Evolutionary conservation across 1,139 yeast species (phyloP).

Genomic region (Yamadazyma spencermartinsiae): DNA sequence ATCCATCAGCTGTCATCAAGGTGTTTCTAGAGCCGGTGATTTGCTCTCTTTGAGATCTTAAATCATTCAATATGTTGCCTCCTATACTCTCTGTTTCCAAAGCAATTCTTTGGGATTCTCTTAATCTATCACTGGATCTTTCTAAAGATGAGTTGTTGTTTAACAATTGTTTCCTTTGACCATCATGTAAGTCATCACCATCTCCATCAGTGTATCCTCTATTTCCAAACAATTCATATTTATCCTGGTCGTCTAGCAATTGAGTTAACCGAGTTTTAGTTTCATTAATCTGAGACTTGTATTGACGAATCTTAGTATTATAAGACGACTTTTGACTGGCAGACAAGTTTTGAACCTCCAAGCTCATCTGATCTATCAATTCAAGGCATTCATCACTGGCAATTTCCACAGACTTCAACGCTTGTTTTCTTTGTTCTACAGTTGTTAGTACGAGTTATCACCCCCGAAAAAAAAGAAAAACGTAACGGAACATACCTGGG

Average conservation of each 20-base stretch:
- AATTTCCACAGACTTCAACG: conserved; percentile 61
- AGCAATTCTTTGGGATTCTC: conserved; percentile 88
- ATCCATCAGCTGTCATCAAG: conserved; percentile 84
- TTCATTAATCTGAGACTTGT: conserved; percentile 60
- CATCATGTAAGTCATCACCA: conserved; percentile 42
- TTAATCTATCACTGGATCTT: conserved; percentile 76
- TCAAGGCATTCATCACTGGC: conserved; percentile 67
- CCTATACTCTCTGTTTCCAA: conserved; percentile 92
- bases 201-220: conserved; percentile 35
- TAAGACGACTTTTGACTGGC: conserved; percentile 65
- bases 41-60: conserved; percentile 93
- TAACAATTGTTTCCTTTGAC: conserved; percentile 80
- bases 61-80: conserved; percentile 83
- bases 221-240: conserved; percentile 67
- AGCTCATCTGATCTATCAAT: conserved; percentile 73
- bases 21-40: conserved; percentile 81
- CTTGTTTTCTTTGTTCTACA: conserved; percentile 46
- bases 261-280: conserved; percentile 53
- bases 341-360: conserved; percentile 81
- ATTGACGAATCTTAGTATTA: conserved; percentile 71
- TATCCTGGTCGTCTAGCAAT: conserved; percentile 61
- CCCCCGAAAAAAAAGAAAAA: no score
- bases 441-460: conserved; percentile 21
- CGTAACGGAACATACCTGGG: conserved; percentile 57
- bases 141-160: conserved; percentile 80